These are phyloP conservation scores for Pseudoscleropodium purum DNA, from an alignment of 225 moss, liverwort and hornwort genomes.

Conservation along the genomic window DNA sequence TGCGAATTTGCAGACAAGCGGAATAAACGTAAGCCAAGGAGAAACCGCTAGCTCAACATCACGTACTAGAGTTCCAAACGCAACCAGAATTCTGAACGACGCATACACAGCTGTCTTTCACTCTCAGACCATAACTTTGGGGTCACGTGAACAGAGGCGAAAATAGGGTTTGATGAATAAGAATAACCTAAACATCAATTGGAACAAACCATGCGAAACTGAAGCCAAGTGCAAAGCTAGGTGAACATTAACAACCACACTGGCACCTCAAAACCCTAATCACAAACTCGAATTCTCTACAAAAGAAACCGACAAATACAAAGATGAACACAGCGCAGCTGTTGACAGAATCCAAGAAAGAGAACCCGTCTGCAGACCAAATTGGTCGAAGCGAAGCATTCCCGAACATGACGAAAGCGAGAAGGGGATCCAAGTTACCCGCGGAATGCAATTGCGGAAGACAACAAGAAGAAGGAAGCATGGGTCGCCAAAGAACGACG, in stretches of 20 bases:
- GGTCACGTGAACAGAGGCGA: not conserved
- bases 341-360: not conserved
- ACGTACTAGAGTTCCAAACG: not conserved
- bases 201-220: not conserved
- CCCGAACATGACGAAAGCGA: not conserved
- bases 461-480: not conserved
- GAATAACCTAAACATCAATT: not conserved
- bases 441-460: not conserved
- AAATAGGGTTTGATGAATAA: not conserved
- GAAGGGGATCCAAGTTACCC: not conserved
- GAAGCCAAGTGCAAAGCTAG: not conserved
- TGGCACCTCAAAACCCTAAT: not conserved
- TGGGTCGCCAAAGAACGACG: not conserved
- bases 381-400: not conserved
- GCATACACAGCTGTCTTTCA: not conserved
- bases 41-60: not conserved
- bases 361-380: not conserved
- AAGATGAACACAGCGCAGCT: not conserved
- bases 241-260: not conserved
- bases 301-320: not conserved
- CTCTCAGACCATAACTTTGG: not conserved
- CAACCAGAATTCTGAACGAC: not conserved
- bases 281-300: not conserved
- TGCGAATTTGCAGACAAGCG: not conserved
- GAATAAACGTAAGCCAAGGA: not conserved